These are phyloP conservation scores for Eudorina sp. DNA, from an alignment of 139 green algal species.

Conservation along the genomic window DNA sequence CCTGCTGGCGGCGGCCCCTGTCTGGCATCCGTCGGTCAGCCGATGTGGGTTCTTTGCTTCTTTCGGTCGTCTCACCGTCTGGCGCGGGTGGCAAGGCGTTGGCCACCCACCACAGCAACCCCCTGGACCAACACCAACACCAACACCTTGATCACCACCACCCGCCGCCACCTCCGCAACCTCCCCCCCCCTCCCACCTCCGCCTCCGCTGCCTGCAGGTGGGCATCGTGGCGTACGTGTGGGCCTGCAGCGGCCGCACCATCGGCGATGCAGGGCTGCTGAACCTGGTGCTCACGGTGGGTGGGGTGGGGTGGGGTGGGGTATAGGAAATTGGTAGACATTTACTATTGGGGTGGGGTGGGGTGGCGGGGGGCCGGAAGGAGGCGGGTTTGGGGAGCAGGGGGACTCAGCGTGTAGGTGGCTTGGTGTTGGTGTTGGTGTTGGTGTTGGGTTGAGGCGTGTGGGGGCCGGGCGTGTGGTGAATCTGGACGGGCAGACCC, in stretches of 20 bases:
- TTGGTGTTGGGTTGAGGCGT: too few species aligned
- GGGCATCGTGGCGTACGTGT: not conserved
- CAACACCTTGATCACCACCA: not conserved
- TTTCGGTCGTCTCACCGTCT: too few species aligned
- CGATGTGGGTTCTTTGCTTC: too few species aligned
- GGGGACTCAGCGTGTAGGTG: too few species aligned
- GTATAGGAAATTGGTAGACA: not conserved
- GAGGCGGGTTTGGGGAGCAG: too few species aligned
- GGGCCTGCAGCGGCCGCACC: not conserved
- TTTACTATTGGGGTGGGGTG: not conserved
- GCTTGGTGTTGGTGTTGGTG: too few species aligned
- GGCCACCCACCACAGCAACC: not conserved
- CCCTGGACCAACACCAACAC: not conserved
- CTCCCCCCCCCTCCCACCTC: not conserved
- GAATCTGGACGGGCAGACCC: too few species aligned
- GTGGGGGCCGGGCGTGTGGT: too few species aligned
- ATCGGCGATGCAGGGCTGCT: conserved; percentile 19
- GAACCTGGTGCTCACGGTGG: conserved; percentile 45
- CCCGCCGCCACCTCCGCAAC: not conserved
- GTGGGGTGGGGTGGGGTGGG: not conserved
- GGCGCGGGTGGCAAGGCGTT: too few species aligned
- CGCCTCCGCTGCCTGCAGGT: not conserved
- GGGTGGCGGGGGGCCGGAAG: not conserved
- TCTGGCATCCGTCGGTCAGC: too few species aligned
- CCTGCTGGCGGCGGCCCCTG: too few species aligned